phyloP scores from a whole-genome alignment of 495 filamentous ascomycete genomes.

The Penicillium alfredii region DNA sequence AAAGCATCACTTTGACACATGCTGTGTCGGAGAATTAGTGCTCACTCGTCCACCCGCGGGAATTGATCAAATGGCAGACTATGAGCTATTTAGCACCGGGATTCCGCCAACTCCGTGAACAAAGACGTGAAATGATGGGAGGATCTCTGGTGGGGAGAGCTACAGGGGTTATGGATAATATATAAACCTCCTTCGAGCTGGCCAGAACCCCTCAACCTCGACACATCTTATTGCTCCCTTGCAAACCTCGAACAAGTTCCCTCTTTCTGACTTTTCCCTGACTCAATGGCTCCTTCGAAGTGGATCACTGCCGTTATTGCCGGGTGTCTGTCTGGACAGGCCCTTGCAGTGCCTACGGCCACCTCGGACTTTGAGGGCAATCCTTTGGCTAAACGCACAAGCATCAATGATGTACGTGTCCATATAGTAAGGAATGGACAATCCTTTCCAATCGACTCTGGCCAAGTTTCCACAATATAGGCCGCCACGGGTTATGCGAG shows the following conservation, averaged over 20 bases:
- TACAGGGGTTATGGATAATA: no score
- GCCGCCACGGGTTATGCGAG: constrained; percentile 36
- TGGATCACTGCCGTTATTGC: constrained; percentile 19
- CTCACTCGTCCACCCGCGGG: background rate
- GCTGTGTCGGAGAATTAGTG: constrained; percentile 7
- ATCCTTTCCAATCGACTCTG: no score
- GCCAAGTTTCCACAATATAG: constrained; percentile 6
- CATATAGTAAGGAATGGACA: no score
- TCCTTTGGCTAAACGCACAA: constrained; percentile 22
- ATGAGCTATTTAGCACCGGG: constrained; percentile 4
- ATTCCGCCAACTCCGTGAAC: no score
- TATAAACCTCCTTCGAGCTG: constrained; percentile 1
- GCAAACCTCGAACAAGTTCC: no score
- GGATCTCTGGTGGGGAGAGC: no score
- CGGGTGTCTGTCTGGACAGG: constrained; percentile 24
- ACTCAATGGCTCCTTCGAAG: constrained; percentile 27
- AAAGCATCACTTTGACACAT: constrained; percentile 8
- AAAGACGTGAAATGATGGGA: no score
- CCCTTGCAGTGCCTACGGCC: constrained; percentile 26
- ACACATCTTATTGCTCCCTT: no score
- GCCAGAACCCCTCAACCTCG: no score
- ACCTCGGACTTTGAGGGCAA: constrained; percentile 10
- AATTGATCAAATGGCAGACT: no score
- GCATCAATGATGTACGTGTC: constrained; percentile 21
- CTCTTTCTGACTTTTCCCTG: no score